Percentiles rank a stretch among this genome's conserved stretches.
Evolutionary conservation across 73 alveolate genomes (phyloP).

Genomic region (Tetrahymena borealis): DNA sequence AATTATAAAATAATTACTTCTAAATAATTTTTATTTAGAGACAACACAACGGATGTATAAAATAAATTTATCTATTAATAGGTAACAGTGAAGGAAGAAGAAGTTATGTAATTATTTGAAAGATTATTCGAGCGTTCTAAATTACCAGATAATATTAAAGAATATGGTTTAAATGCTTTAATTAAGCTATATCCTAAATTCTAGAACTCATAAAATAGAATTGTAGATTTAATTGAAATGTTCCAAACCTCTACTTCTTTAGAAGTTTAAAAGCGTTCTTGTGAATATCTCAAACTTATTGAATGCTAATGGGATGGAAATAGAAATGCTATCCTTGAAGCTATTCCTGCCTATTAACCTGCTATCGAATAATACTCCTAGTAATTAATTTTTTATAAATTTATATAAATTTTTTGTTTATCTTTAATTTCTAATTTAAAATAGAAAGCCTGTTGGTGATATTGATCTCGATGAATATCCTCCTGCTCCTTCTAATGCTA

Average conservation of each 20-base stretch:
- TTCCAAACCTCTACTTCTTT: conserved; percentile 5
- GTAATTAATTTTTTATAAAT: not conserved
- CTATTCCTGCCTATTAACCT: conserved; percentile 19
- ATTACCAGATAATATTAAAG: conserved; percentile 19
- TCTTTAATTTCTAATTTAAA: not conserved
- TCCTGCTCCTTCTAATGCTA: not conserved
- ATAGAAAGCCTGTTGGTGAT: conserved; percentile 36
- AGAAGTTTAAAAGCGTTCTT: conserved; percentile 37
- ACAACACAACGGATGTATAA: too few relatives aligned
- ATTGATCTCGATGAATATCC: conserved; percentile 40
- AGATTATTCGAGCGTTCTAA: conserved; percentile 8
- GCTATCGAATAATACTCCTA: not conserved
- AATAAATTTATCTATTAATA: too few relatives aligned
- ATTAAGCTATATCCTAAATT: conserved; percentile 32
- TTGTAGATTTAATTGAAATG: conserved; percentile 13
- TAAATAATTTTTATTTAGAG: too few relatives aligned
- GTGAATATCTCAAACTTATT: conserved; percentile 27
- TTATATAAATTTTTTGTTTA: not conserved
- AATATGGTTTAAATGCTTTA: conserved; percentile 27
- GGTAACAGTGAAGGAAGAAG: conserved; percentile 17
- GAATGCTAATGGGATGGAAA: conserved; percentile 25
- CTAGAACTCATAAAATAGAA: not conserved
- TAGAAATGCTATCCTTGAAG: conserved; percentile 17
- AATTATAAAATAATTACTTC: too few relatives aligned
- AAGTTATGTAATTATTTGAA: conserved; percentile 3